Base-by-base conservation (phyloP, 108 stramenopile genomes). In the Pinguiococcus pyrenoidosus region DNA sequence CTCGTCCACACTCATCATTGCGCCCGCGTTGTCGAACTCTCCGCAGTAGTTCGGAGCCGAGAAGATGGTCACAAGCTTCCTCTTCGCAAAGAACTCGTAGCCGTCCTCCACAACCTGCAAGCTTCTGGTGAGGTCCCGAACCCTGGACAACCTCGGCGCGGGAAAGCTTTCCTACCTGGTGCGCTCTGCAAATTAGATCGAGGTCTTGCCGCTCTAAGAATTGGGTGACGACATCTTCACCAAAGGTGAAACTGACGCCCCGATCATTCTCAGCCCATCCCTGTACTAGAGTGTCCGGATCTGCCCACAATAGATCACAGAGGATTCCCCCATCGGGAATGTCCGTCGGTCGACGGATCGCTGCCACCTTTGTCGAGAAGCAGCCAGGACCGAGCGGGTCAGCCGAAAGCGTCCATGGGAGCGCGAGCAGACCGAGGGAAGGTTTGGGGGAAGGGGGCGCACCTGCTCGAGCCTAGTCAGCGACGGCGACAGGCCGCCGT, bases 241-340 rank as follows among this genome's bases (percentile, higher is more conserved):
- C 98, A 57, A 99, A 99, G 46, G 98, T 99, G 68, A 95, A 99
- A 17, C 39, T 42, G 12, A 99, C 98, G 59, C 98, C 98, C 17
- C 98, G 75, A 64, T 99, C 98, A 65, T 99, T 99, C 81, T 96
- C 94, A 35, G 94, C 98, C 98, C 98, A 99, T 3, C 94, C 98
- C 47, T 92, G 84, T 50, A 96, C 89, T 56, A 96, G 94, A 69
- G 93, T 95, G 66, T 99, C 98, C 38, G 98, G 98, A 58, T 99
- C 98, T 23, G 85, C 78, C 98, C 98, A 99, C 32, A 99, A 79
- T 39, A 99, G 72, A 69, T 99, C 98, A 56, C 98, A 99, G 26
- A 99, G 69, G 24, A 99, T 72, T 29, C 97, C 97, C 54, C 54
- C 44, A 53, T 99, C 97, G 28, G 94, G 97, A 10, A 99, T 89